Evolutionary conservation across 768 basidiomycete species (phyloP).

Genomic region (Boletus rubroflammeus): DNA sequence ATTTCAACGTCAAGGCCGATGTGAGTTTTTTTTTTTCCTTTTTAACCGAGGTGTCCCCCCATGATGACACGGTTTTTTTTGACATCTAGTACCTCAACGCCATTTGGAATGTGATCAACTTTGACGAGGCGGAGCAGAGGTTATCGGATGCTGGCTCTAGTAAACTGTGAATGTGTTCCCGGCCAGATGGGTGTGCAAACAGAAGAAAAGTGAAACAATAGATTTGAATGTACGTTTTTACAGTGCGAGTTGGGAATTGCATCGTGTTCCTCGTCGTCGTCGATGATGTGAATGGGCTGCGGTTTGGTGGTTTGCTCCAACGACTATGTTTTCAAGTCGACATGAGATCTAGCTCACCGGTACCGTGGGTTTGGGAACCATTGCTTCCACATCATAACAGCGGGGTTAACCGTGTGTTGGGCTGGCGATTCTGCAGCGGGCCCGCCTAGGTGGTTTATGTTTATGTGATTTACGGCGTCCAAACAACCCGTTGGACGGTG

Average conservation of each 20-base stretch:
- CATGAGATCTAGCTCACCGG: too few relatives aligned
- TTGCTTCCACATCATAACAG: too few relatives aligned
- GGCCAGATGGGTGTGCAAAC: neutral
- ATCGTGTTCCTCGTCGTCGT: neutral
- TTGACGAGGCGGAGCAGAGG: slow-evolving; percentile 70
- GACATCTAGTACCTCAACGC: slow-evolving; percentile 60
- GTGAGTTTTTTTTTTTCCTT: slow-evolving; percentile 62
- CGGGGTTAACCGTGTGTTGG: too few relatives aligned
- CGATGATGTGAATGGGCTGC: too few relatives aligned
- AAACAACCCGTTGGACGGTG: too few relatives aligned
- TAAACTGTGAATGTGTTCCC: slow-evolving; percentile 33
- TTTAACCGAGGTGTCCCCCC: too few relatives aligned
- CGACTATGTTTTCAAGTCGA: too few relatives aligned
- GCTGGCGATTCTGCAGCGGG: too few relatives aligned
- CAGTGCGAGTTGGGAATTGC: neutral
- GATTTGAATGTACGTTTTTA: neutral
- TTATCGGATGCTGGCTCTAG: slow-evolving; percentile 38
- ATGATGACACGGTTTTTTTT: neutral
- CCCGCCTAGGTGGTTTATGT: too few relatives aligned
- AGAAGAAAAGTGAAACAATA: neutral
- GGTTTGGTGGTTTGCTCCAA: too few relatives aligned
- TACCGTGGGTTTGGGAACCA: too few relatives aligned
- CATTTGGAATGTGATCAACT: slow-evolving; percentile 71
- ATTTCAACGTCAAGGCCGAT: slow-evolving; percentile 91
- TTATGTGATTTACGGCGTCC: too few relatives aligned